Evolutionary conservation across 2,329 filamentous ascomycete genomes (phyloP), one percentile per base, ranked within the genome.

Genomic region (Pseudogymnoascus sp.): DNA sequence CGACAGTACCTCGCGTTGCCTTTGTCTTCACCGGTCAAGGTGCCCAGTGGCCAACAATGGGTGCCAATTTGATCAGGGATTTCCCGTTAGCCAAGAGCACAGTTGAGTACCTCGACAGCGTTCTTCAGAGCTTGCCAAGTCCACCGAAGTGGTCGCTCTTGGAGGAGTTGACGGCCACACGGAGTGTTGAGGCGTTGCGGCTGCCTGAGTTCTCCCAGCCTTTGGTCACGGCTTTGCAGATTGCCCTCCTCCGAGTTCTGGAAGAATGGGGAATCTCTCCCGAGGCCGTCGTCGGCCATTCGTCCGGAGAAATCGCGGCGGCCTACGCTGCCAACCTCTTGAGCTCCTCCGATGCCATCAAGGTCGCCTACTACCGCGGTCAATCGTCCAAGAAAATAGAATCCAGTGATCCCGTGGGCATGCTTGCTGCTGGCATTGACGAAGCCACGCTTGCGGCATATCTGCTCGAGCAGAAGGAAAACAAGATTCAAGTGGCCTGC

Each of bases 391-490:
- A 75, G 78, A 66, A 72, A 31, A 60, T 61, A 22, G 61, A 24
- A 35, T 60, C 37, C 6, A 33, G 62, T 37, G 60, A 56, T n/a
- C 46, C n/a, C 11, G 83, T 82, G 0, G 73, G 77, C 10, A 86
- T 85, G 84, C 76, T 84, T 68, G 83, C 83, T 0, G 80, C 83
- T 2, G 83, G 68, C 35, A 40, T 24, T 16, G 61, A 16, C 68
- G 71, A 19, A 68, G 66, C 24, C 56, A 72, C 3, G 3, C 10
- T 56, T 0, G 14, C 43, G 59, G 60, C 66, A 6, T 65, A 56
- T 33, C 46, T 56, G n/a, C 16, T 24, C 11, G 22, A 53, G 43
- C 22, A 24, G 19, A 56, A 26, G 19, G 22, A 26, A 14, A 65
- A 63, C 26, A 40, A 64, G 14, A 65, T 67, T 67, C 70, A 68